Evolutionary conservation across 176 grass and related monocot species (phyloP).

Genomic region (Triticum monococcum): DNA sequence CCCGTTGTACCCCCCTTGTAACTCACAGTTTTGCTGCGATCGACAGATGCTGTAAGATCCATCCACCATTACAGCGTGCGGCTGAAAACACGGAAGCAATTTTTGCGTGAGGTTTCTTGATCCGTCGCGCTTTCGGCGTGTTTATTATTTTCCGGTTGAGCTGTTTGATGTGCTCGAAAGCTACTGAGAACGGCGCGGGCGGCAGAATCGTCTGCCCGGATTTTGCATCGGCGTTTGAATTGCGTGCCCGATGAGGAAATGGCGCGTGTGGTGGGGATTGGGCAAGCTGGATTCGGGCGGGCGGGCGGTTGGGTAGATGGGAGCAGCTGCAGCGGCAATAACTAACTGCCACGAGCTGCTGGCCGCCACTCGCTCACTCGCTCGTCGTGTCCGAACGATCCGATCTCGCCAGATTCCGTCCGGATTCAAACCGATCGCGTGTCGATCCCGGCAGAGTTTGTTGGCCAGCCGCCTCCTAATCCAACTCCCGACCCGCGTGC

Average conservation of each 20-base stretch:
- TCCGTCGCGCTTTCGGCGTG: not conserved
- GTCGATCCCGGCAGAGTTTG: not conserved
- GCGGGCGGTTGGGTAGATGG: no score
- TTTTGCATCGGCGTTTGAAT: no score
- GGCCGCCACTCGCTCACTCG: not conserved
- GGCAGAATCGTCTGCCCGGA: no score
- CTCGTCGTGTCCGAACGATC: not conserved
- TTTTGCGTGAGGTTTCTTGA: not conserved
- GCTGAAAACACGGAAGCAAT: not conserved
- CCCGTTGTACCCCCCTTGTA: not conserved
- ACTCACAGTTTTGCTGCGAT: not conserved
- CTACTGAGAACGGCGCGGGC: not conserved
- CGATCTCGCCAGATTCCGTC: not conserved
- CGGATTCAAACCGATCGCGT: not conserved
- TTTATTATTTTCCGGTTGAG: not conserved
- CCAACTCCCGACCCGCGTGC: not conserved
- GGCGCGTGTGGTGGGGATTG: no score
- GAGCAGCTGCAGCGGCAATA: slow-evolving; percentile 26
- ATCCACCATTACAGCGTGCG: not conserved
- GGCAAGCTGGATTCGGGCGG: no score
- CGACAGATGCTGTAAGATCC: not conserved
- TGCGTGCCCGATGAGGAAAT: no score
- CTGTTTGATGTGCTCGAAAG: not conserved
- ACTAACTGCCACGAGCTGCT: slow-evolving; percentile 9
- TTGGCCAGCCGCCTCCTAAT: slow-evolving; percentile 16